These are phyloP conservation scores for Dendrobium huoshanense DNA, from an alignment of 106 monocot species.

Conservation along the genomic window DNA sequence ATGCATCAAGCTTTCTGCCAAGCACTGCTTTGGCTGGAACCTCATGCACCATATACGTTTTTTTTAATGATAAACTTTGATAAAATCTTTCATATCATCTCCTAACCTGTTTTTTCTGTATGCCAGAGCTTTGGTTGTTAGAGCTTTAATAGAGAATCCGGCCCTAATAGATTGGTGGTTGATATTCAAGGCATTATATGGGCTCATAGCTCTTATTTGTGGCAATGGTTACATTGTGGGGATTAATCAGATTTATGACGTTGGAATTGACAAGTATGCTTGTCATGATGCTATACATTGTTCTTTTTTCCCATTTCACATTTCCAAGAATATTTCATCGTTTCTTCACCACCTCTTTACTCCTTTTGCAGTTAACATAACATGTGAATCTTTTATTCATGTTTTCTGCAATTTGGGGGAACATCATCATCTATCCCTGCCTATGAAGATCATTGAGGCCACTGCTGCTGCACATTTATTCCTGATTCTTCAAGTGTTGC, in stretches of 20 bases:
- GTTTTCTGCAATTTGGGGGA: slow-evolving; percentile 3
- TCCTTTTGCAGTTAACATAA: not conserved
- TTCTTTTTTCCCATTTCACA: not conserved
- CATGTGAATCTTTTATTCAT: not conserved
- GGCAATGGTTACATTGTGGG: slow-evolving; percentile 99
- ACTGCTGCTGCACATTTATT: slow-evolving; percentile 8
- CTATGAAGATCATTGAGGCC: not conserved
- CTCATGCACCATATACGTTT: not conserved
- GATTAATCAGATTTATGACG: slow-evolving; percentile 96
- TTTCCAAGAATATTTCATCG: not conserved
- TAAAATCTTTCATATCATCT: not conserved
- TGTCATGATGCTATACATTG: not conserved
- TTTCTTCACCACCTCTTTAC: not conserved
- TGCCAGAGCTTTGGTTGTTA: slow-evolving; percentile 84
- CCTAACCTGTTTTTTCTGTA: slow-evolving; percentile 10
- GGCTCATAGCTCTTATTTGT: slow-evolving; percentile 78
- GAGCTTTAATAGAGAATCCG: slow-evolving; percentile 82
- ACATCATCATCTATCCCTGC: not conserved
- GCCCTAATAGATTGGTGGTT: slow-evolving; percentile 85
- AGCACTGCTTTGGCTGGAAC: not conserved
- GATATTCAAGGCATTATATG: slow-evolving; percentile 78
- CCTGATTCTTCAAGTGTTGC: slow-evolving; percentile 19
- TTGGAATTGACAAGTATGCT: slow-evolving; percentile 95
- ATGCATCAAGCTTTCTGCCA: not conserved
- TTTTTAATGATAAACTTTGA: not conserved